Conservation (phyloP, 164 flowering plant genomes). For the Dillenia suffruticosa region DNA sequence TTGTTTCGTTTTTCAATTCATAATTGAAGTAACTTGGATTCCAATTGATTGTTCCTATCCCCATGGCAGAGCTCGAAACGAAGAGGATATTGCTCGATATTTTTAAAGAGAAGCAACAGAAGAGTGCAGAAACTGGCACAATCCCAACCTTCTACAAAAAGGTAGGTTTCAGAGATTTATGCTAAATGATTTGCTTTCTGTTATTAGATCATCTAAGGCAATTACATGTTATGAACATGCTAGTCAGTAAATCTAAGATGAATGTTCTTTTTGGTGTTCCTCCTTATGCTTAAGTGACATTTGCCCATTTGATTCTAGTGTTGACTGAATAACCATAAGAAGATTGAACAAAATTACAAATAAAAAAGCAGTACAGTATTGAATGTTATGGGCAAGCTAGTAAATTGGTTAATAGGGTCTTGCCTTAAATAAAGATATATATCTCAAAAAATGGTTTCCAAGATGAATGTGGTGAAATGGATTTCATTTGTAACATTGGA, state of each 20-base stretch:
- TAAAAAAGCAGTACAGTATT: too few species aligned
- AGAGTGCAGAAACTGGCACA: slow-evolving; percentile 79
- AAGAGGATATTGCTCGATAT: slow-evolving; percentile 91
- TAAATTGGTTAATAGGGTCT: too few species aligned
- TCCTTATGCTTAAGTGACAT: not conserved
- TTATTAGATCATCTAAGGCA: slow-evolving; percentile 1
- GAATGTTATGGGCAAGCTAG: too few species aligned
- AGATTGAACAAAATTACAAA: too few species aligned
- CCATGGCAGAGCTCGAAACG: slow-evolving; percentile 80
- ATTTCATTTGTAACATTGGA: too few species aligned
- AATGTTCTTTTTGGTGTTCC: not conserved
- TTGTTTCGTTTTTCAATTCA: too few species aligned
- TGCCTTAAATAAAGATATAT: too few species aligned
- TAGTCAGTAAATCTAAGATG: not conserved
- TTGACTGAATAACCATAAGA: too few species aligned
- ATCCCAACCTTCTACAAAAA: slow-evolving; percentile 92
- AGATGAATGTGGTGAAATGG: too few species aligned
- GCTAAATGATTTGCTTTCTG: slow-evolving; percentile 8
- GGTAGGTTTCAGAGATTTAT: slow-evolving; percentile 30
- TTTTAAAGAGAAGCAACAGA: slow-evolving; percentile 91
- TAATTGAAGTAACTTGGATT: not conserved
- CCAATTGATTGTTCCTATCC: not conserved
- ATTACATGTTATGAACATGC: not conserved
- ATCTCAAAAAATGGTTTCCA: too few species aligned
- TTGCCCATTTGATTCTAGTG: too few species aligned